Evolutionary conservation across 2,329 filamentous ascomycete genomes (phyloP), one percentile per base, ranked within the genome.

Genomic region (Tricladium varicosporioides): DNA sequence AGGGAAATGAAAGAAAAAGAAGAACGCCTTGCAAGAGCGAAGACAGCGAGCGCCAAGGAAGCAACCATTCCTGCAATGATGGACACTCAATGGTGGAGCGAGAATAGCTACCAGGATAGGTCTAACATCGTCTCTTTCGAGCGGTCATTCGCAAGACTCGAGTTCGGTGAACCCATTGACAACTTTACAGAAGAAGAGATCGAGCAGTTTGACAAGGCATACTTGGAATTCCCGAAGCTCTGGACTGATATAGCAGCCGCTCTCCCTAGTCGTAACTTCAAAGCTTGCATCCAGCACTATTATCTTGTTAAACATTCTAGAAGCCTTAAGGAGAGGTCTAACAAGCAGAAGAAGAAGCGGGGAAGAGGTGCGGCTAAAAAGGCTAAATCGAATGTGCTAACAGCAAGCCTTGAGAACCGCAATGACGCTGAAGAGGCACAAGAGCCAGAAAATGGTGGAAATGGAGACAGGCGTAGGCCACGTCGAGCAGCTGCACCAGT

Each of bases 271-370:
- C 84, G 89, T 19, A 85, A 89, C 65, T 92, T 91, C 72, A 87
- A 88, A 62, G 83, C 89, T 48, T 91, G 88, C 71, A 94, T 94
- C 64, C 87, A 91, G 69, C 91, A 92, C 71, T 94, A 94, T 73
- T 94, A 94, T 71, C 79, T 89, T 60, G 89, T 87, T 69, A 94
- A 85, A 74, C 88, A 87, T 74, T 80, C 85, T 48, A 81, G 85
- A 44, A 86, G 89, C 60, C 85, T 92, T 59, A 91, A 92, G 70
- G 87, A 90, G 68, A 90, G 89, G 72, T 78, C 88, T 31, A 86
- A 83, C 51, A 64, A 70, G 56, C 62, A 71, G 70, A 78, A 79
- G 67, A 76, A 81, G 59, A 83, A 80, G 74, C 80, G 82, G 77
- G 73, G 55, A 2, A 49, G 46, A 40, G 50, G 50, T 48, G 78